These are phyloP conservation scores for Pyrenopolyporus hunteri DNA, from an alignment of 495 filamentous ascomycete genomes.

Conservation along the genomic window DNA sequence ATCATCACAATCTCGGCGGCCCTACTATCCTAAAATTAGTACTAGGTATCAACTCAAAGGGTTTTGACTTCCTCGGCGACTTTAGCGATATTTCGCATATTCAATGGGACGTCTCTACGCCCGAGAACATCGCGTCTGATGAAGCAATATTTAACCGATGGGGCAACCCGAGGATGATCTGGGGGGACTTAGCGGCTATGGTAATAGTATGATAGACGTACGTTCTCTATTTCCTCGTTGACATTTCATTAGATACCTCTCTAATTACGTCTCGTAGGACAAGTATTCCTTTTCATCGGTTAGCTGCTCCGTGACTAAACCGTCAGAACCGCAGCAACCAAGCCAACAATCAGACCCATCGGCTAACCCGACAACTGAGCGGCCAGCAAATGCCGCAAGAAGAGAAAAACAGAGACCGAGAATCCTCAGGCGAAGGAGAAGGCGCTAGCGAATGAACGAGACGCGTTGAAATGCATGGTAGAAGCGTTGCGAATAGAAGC, in stretches of 20 bases:
- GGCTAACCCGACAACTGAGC: background rate
- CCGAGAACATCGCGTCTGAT: background rate
- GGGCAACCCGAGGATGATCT: background rate
- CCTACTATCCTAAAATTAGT: background rate
- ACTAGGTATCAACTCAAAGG: background rate
- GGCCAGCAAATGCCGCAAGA: conserved; percentile 15
- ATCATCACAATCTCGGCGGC: background rate
- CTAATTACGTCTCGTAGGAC: background rate
- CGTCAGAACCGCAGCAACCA: background rate
- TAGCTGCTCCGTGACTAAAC: background rate
- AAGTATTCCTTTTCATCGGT: background rate
- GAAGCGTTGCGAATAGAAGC: conserved; percentile 13
- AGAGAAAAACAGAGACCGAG: conserved; percentile 7
- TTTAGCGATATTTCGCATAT: background rate
- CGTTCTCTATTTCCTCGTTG: background rate
- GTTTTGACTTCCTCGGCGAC: background rate
- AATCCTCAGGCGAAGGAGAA: conserved; percentile 9
- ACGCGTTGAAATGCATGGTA: conserved; percentile 5
- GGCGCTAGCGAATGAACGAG: background rate
- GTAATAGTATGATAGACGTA: background rate
- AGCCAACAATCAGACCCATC: background rate
- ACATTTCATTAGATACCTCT: background rate
- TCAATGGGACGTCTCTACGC: background rate
- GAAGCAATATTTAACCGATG: background rate
- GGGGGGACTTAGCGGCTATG: background rate